Evolutionary conservation across 139 green algal genomes (phyloP), one percentile per base, ranked within the genome.

Genomic region (Pseudopediastrum boryanum): DNA sequence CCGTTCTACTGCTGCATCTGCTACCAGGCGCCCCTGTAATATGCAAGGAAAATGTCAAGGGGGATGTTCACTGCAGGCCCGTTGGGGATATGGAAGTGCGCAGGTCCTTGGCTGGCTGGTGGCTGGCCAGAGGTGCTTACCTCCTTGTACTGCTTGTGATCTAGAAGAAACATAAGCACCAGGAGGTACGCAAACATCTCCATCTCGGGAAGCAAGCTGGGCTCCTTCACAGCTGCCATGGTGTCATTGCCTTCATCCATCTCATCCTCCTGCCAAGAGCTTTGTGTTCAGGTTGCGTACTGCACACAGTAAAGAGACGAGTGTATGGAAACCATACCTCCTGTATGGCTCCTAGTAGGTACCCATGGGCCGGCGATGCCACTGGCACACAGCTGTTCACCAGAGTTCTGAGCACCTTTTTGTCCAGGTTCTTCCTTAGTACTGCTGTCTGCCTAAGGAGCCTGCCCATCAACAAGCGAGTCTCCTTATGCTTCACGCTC

Each of bases 161-260:
- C 93, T 27, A 95, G 62, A 35, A 97, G 80, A 65, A 89, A 88
- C 58, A 96, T 85, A 27, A 96, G 73, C 25, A 89, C 84, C 4
- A 98, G 79, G 42, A 98, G 84, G 77, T 92, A 94, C 2, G 80
- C 77, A 58, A 95, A 97, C 35, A 92, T 76, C 86, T 99, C 96
- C 19, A 94, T 85, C 87, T 99, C 95, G 3, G 95, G 94, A 16
- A 97, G 82, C 9, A 67, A n/a, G 67, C 39, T 59, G 38, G 48
- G 59, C 36, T 8, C 8, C 39, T 58, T 42, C 41, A 77, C 66
- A 10, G 58, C 38, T 31, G 80, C 64, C 3, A 61, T 71, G n/a
- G n/a, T n/a, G n/a, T n/a, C n/a, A n/a, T n/a, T n/a, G n/a, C n/a
- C n/a, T n/a, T n/a, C n/a, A n/a, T n/a, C n/a, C n/a, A n/a, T n/a